phyloP scores from a whole-genome alignment of 768 basidiomycete genomes.

The Daedalea quercina region DNA sequence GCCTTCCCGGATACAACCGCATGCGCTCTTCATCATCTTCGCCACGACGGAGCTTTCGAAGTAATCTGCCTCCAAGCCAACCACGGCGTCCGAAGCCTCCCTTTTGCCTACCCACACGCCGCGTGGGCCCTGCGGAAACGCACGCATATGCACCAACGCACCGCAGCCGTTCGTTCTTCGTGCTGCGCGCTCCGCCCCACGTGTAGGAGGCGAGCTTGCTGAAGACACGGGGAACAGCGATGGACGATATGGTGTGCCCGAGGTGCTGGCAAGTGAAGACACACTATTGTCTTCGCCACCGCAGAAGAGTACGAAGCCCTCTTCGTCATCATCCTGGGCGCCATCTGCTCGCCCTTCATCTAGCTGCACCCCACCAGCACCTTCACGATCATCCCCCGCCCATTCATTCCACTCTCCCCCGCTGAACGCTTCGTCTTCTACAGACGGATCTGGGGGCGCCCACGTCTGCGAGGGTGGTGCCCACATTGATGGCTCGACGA shows the following conservation, averaged over 20 bases:
- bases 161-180: conserved; percentile 54
- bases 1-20: conserved; percentile 63
- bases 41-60: conserved; percentile 45
- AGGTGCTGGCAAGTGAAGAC: conserved; percentile 7
- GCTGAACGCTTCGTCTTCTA: conserved; percentile 14
- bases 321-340: conserved; percentile 11
- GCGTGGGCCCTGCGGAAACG: conserved; percentile 43
- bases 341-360: conserved; percentile 12
- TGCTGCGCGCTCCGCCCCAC: conserved; percentile 11
- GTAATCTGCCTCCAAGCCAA: conserved; percentile 50
- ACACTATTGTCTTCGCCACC: conserved; percentile 10
- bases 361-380: conserved; percentile 9
- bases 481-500: neutral
- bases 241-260: conserved; percentile 23
- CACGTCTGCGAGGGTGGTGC: neutral
- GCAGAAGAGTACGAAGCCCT: conserved; percentile 11
- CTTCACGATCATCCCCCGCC: conserved; percentile 4
- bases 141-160: conserved; percentile 48
- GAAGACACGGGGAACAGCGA: conserved; percentile 30
- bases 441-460: conserved; percentile 6
- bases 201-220: conserved; percentile 11
- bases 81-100: conserved; percentile 45
- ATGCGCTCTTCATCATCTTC: conserved; percentile 46
- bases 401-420: conserved; percentile 14
- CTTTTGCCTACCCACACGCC: conserved; percentile 55